phyloP scores from a whole-genome alignment of 2,329 filamentous ascomycete genomes.

The Aspergillus fumigatus region DNA sequence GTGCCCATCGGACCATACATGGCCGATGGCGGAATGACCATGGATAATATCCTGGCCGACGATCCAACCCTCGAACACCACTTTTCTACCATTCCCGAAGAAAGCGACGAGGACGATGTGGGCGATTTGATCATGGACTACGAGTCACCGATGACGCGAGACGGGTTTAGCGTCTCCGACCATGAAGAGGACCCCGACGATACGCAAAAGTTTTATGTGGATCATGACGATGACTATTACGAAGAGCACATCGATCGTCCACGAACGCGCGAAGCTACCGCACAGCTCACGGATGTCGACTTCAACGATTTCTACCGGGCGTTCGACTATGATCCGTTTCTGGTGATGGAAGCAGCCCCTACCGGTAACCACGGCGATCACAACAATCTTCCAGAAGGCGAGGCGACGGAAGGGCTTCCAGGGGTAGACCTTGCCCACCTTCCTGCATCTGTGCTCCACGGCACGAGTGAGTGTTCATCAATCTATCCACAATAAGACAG shows the following conservation, averaged over 20 bases:
- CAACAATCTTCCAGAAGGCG: slow-evolving; percentile 12
- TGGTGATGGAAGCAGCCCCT: slow-evolving; percentile 7
- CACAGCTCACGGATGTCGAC: slow-evolving; percentile 20
- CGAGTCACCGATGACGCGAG: slow-evolving; percentile 16
- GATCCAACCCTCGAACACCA: slow-evolving; percentile 13
- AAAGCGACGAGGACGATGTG: slow-evolving; percentile 15
- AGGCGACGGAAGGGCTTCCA: slow-evolving; percentile 10
- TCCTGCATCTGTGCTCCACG: slow-evolving; percentile 23
- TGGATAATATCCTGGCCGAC: slow-evolving; percentile 16
- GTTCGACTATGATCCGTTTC: slow-evolving; percentile 15
- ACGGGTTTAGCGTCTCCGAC: slow-evolving; percentile 7
- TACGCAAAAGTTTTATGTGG: slow-evolving; percentile 30
- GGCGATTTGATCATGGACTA: slow-evolving; percentile 23
- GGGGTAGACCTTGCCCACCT: slow-evolving; percentile 13
- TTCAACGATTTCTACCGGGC: slow-evolving; percentile 28
- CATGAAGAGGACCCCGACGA: slow-evolving; percentile 29
- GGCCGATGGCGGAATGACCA: slow-evolving; percentile 9
- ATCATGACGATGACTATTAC: slow-evolving; percentile 20
- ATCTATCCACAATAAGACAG: neutral
- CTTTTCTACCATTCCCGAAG: slow-evolving; percentile 18
- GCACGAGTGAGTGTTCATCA: slow-evolving; percentile 23
- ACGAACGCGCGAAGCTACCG: neutral
- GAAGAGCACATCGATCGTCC: slow-evolving; percentile 8
- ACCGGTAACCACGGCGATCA: slow-evolving; percentile 13
- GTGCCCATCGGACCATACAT: slow-evolving; percentile 16